Conservation (phyloP, 352 stramenopile species). For the Pythium sukuiense region DNA sequence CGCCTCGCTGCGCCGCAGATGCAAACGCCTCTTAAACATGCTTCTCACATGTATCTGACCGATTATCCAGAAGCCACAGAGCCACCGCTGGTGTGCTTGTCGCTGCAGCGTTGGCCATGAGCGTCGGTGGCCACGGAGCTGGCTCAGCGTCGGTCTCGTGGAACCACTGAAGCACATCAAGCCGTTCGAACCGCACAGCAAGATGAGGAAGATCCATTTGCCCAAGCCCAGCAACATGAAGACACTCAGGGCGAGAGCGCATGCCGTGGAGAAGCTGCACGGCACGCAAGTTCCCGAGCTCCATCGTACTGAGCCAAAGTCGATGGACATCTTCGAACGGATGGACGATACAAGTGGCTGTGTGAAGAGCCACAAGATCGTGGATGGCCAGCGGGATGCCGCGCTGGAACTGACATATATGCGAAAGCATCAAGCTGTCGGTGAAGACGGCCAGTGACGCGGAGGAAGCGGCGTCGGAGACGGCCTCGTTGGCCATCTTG, state of each 20-base stretch:
- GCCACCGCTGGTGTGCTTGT: background rate
- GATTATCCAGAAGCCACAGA: background rate
- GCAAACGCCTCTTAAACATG: background rate
- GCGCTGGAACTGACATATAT: background rate
- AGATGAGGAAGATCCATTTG: background rate
- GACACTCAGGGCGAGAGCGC: background rate
- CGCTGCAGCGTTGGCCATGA: background rate
- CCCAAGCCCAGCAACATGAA: background rate
- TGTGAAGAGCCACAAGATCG: background rate
- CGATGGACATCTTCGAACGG: background rate
- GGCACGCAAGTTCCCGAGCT: background rate
- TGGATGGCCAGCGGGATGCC: background rate
- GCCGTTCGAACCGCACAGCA: background rate
- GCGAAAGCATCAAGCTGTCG: background rate
- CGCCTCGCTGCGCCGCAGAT: background rate
- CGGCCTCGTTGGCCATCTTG: background rate
- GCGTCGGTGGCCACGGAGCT: background rate
- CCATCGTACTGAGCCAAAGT: background rate
- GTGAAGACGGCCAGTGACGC: background rate
- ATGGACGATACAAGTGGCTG: background rate
- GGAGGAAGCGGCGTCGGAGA: too few species aligned
- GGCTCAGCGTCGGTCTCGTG: background rate
- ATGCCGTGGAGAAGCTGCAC: constrained; percentile 2
- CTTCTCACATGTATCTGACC: background rate
- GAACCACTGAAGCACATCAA: constrained; percentile 1